Percentiles rank a stretch among this genome's conserved stretches.
Conservation (phyloP, 2,329 filamentous ascomycete species). For the Diaporthe longicolla region DNA sequence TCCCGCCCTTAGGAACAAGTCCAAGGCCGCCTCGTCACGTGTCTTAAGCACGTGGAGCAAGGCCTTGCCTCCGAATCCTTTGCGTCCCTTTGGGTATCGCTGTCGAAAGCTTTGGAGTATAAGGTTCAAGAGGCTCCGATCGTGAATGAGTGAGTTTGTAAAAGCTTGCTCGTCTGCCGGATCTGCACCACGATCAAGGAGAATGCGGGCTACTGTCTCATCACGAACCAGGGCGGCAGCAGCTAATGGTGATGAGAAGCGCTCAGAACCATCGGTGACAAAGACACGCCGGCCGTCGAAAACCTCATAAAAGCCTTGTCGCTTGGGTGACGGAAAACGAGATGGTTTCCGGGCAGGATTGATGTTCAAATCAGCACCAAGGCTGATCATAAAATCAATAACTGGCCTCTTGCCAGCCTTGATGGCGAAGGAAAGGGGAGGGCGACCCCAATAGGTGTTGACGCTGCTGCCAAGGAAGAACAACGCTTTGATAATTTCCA, state of each 20-base stretch:
- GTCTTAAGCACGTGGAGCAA: background rate
- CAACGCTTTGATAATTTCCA: background rate
- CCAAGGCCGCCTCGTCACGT: background rate
- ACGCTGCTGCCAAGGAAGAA: background rate
- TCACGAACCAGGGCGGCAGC: background rate
- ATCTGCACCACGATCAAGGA: constrained; percentile 6
- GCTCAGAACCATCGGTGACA: no score
- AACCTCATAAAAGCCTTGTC: no score
- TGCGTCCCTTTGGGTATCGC: background rate
- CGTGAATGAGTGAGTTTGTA: background rate
- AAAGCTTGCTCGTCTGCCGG: background rate
- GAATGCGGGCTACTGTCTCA: background rate
- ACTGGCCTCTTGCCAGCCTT: background rate
- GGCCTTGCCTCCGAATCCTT: background rate
- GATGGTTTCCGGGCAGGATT: background rate
- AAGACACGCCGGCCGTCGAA: no score
- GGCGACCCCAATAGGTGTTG: background rate
- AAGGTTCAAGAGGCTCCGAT: background rate
- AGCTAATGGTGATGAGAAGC: background rate
- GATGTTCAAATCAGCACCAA: no score
- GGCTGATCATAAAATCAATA: no score
- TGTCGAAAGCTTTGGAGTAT: background rate
- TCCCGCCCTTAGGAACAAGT: background rate
- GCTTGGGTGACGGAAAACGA: no score
- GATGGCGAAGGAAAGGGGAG: background rate